Conservation (phyloP, 257 asterid species). For the Scutellaria barbata region DNA sequence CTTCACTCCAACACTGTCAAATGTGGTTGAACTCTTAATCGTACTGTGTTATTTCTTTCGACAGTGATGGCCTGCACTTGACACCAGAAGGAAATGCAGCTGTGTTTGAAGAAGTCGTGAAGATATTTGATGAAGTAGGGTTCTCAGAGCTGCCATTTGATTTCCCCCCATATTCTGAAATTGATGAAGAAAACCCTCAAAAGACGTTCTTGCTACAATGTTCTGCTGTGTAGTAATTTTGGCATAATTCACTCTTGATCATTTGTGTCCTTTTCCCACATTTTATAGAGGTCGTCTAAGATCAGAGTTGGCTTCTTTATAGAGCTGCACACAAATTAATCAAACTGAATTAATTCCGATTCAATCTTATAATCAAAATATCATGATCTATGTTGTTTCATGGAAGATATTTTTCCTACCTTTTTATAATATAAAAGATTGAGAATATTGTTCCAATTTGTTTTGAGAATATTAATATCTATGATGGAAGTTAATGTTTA, state of each 20-base stretch:
- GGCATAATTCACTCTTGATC: not conserved
- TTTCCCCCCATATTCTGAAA: slow-evolving; percentile 72
- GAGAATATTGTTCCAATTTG: no score
- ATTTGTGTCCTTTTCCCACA: not conserved
- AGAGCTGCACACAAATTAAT: no score
- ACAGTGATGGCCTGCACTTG: slow-evolving; percentile 90
- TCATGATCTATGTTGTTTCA: no score
- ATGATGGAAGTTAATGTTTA: no score
- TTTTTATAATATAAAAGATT: no score
- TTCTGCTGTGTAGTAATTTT: slow-evolving; percentile 36
- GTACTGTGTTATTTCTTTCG: not conserved
- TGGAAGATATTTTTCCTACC: no score
- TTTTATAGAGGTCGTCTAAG: no score
- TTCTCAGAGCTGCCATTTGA: slow-evolving; percentile 69
- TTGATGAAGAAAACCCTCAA: slow-evolving; percentile 64
- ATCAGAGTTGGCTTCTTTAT: no score
- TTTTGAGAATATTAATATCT: no score
- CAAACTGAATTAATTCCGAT: no score
- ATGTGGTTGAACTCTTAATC: not conserved
- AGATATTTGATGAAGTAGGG: slow-evolving; percentile 62
- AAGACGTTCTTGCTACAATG: slow-evolving; percentile 59
- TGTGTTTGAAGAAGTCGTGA: slow-evolving; percentile 56
- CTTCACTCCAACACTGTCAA: no score
- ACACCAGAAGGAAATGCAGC: slow-evolving; percentile 79
- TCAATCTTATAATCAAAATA: no score